Percentiles rank a stretch among this genome's conserved stretches.
Conservation (phyloP, 2,329 filamentous ascomycete genomes). For the Verticillium zaregamsianum region DNA sequence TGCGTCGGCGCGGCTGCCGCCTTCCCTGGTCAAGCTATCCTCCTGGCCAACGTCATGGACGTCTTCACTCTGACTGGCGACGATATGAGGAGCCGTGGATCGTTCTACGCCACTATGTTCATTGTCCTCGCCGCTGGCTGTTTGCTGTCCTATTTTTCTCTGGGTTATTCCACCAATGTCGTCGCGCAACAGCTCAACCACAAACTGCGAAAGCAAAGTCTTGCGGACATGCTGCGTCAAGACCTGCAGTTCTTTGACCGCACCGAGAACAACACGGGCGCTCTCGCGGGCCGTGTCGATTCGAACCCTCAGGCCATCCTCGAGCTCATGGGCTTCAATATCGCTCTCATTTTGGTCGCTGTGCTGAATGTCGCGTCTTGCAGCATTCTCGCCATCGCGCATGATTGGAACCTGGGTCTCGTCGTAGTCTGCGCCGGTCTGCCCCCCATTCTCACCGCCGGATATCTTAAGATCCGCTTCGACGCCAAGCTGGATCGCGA, state of each 20-base stretch:
- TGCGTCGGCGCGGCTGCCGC: slow-evolving; percentile 20
- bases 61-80: slow-evolving; percentile 31
- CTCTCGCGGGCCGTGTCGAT: slow-evolving; percentile 29
- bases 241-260: slow-evolving; percentile 39
- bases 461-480: slow-evolving; percentile 33
- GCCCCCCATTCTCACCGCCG: slow-evolving; percentile 29
- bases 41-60: slow-evolving; percentile 35
- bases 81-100: slow-evolving; percentile 31
- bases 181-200: slow-evolving; percentile 20
- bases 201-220: slow-evolving; percentile 21
- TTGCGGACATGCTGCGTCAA: slow-evolving; percentile 31
- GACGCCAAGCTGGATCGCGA: slow-evolving; percentile 34
- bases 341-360: slow-evolving; percentile 33
- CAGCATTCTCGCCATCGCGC: slow-evolving; percentile 36
- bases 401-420: slow-evolving; percentile 44
- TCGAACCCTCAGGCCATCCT: slow-evolving; percentile 32
- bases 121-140: slow-evolving; percentile 42
- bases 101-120: slow-evolving; percentile 55
- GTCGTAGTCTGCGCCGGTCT: slow-evolving; percentile 40
- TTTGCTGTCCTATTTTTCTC: slow-evolving; percentile 37
- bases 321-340: slow-evolving; percentile 39
- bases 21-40: slow-evolving; percentile 38
- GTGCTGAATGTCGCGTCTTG: slow-evolving; percentile 31
- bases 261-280: slow-evolving; percentile 33
- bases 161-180: slow-evolving; percentile 31